Evolutionary conservation across 1,139 yeast species (phyloP), one percentile per base, ranked within the genome.

Genomic region (Saccharomyces pastorianus): DNA sequence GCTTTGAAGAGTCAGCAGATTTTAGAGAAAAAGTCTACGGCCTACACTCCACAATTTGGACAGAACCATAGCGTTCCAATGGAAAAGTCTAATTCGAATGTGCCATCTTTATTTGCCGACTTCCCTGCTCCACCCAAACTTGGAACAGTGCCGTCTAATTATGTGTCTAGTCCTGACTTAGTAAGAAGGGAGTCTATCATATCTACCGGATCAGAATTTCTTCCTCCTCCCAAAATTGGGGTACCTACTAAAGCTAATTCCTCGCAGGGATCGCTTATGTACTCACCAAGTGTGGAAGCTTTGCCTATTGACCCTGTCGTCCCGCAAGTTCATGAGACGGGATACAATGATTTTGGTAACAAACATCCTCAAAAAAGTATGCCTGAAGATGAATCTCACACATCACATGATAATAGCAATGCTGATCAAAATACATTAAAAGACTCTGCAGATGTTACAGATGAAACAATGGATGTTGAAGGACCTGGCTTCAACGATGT

Each of bases 141-240:
- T 20, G 38, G 51, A 27, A 50, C 48, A 28, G 14, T 46, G 6
- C 47, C 58, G 2, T 49, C 48, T 11, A 53, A 54, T 34, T 54
- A 57, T 29, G 46, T 42, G 32, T 55, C 63, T 1, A 55, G 56
- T 4, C 58, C 63, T 9, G 58, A 56, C 23, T 49, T 56, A 25
- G 31, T 51, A 42, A 57, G 48, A 25, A 46, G 28, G 20, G 31
- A 46, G 31, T 46, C 48, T 2, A 27, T 46, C n/a, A 27, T 26
- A 46, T 27, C 28, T 14, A 46, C 28, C 5, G 31, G 31, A 9
- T 42, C 51, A 17, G 53, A 53, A n/a, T 28, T 46, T 23, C 42
- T 51, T 8, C 47, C 56, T 20, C 51, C 47, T 6, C 54, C 49
- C 13, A 53, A 47, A 31, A 9, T 47, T 38, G 13, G 49, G 42